phyloP scores from a whole-genome alignment of 208 protist species.

The Crithidia brevicula region DNA sequence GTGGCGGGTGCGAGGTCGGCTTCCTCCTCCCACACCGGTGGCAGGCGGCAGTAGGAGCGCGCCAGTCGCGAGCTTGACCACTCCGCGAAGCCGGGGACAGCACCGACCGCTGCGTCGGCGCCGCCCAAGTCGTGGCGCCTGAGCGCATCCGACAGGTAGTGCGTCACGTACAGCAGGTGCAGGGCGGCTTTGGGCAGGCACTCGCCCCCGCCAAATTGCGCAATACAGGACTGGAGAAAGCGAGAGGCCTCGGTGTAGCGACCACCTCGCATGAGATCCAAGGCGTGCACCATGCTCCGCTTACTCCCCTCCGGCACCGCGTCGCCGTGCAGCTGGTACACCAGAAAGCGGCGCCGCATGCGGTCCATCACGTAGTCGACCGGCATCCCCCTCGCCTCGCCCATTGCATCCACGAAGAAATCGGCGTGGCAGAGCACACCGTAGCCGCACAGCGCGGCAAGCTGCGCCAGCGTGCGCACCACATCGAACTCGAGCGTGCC shows the following conservation, averaged over 20 bases:
- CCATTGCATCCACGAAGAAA: conserved; percentile 25
- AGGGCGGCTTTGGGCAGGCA: not conserved
- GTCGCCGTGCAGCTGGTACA: conserved; percentile 32
- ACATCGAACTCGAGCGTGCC: conserved; percentile 25
- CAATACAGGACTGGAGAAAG: not conserved
- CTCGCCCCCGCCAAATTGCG: not conserved
- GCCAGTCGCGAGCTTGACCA: conserved; percentile 11
- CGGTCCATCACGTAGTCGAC: conserved; percentile 38
- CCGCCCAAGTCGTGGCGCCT: not conserved
- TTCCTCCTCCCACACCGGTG: conserved; percentile 32
- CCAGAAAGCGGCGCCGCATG: conserved; percentile 11
- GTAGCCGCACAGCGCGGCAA: conserved; percentile 24
- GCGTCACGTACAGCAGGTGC: conserved; percentile 14
- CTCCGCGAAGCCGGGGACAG: conserved; percentile 11
- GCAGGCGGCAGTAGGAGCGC: conserved; percentile 20
- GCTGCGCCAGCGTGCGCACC: conserved; percentile 19
- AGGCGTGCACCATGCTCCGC: conserved; percentile 15
- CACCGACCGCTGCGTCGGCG: not conserved
- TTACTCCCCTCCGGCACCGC: conserved; percentile 10
- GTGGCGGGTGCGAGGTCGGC: not conserved
- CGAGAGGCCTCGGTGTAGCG: conserved; percentile 15
- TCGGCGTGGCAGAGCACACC: conserved; percentile 28
- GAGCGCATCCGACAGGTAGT: not conserved
- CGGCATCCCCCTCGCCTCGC: conserved; percentile 12
- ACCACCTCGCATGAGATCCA: conserved; percentile 18